Evolutionary conservation across 176 grass and related monocot genomes (phyloP), one percentile per base, ranked within the genome.

Genomic region (Saccharum spontaneum): DNA sequence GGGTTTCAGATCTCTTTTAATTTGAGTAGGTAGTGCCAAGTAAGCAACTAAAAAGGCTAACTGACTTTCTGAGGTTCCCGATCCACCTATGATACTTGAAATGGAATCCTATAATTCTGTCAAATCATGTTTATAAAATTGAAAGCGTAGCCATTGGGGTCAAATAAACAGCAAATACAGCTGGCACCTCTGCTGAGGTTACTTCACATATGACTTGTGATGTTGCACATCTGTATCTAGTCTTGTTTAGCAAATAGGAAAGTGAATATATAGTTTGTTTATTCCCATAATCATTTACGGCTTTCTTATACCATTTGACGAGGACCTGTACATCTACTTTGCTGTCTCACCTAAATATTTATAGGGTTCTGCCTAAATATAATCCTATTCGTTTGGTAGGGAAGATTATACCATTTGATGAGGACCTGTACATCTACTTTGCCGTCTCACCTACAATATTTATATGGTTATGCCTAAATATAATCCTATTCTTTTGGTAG

Each of bases 31-130:
- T n/a, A 64, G 66, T n/a, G 26, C 14, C 57, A 86, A 82, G 20
- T 72, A 78, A 54, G 30, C 8, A 59, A 55, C 8, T 57, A 18
- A 82, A 82, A 64, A 22, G 4, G 15, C 10, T 52, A 6, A 50
- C 15, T 49, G 12, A 44, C 24, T 48, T 79, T 30, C 16, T 40
- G 43, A 79, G 1, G 1, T 50, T 75, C 40, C 49, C 71, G 34
- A 65, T 90, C 20, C 40, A 71, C 41, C 64, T 5, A 20, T 44
- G 41, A 45, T 60, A 23, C 48, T 24, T 81, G 75, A 39, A 22
- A 36, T 87, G 22, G 67, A 75, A 84, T 79, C 60, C 39, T 86
- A 39, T 69, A 68, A 65, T 59, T 71, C 43, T 79, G 22, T 82
- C 2, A 57, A 37, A 38, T 67, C 18, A 59, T 86, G 63, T 72